Evolutionary conservation across 208 protist genomes (phyloP), one percentile per base, ranked within the genome.

Genomic region (Trypanosoma rangeli): DNA sequence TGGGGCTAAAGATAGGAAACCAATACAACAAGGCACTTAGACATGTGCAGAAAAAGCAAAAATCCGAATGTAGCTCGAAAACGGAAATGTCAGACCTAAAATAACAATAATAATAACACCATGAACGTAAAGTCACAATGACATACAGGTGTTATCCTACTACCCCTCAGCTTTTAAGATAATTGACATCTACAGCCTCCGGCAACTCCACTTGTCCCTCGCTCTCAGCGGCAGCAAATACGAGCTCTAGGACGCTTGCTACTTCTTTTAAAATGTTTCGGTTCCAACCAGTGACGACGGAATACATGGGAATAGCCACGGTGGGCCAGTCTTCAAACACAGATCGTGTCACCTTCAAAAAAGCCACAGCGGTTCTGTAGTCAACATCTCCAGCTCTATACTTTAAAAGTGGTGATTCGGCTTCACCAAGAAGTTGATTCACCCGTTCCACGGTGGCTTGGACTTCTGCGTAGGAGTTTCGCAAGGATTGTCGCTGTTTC

Each of bases 171-270:
- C 68, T 69, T 63, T 86, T 87, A 64, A 92, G 82, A 58, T 82
- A 87, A 75, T 92, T 92, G n/a, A 89, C 73, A 67, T 92, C 86
- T 24, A 92, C 78, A 10, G 86, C 80, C 50, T 92, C 86, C 13
- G 86, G 86, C 54, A 92, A 78, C 61, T 92, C 81, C 42, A 89
- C 70, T 63, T 81, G 67, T 35, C 83, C 86, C 0, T 76, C 49
- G 35, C 64, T 60, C 18, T 67, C 48, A 5, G 42, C 46, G 22
- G 84, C 53, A 26, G 44, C 31, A 9, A 64, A 64, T 44, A 82
- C 55, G 12, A 53, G 35, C 48, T 74, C 58, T 48, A 89, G 65
- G 24, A 64, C 70, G 18, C 69, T 63, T 63, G 84, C 82, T 7
- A 87, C 33, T n/a, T 71, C 73, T 31, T 75, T 69, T 78, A 70